Percentiles rank a stretch among this genome's conserved stretches.
These are phyloP conservation scores for Trametes cubensis DNA, from an alignment of 768 basidiomycete species.

Conservation along the genomic window DNA sequence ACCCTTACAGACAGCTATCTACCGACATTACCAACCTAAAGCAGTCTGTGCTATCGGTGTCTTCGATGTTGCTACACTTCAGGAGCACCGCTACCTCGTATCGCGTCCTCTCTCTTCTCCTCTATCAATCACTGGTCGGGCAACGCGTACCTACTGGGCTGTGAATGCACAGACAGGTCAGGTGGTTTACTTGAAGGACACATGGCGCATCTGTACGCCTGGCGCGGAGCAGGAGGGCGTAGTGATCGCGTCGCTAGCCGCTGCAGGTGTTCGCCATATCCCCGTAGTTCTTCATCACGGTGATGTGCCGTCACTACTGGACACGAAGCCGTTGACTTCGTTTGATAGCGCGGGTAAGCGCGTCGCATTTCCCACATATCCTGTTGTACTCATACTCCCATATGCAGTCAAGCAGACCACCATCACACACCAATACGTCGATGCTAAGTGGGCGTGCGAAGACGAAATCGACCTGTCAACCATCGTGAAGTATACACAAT, in stretches of 20 bases:
- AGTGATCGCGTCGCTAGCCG: not conserved
- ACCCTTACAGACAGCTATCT: not conserved
- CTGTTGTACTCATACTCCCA: too few relatives aligned
- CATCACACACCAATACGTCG: too few relatives aligned
- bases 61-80: not conserved
- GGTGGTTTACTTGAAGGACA: not conserved
- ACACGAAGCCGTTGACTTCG: not conserved
- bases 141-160: constrained; percentile 20
- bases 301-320: not conserved
- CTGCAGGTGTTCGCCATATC: not conserved
- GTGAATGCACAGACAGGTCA: not conserved
- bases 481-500: too few relatives aligned
- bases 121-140: not conserved
- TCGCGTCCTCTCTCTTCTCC: constrained; percentile 13
- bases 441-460: too few relatives aligned
- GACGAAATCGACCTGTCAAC: too few relatives aligned
- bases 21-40: constrained; percentile 10
- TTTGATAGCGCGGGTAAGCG: not conserved
- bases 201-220: not conserved
- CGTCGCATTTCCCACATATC: too few relatives aligned
- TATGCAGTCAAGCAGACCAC: too few relatives aligned
- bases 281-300: constrained; percentile 7
- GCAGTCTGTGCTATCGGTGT: not conserved
- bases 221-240: not conserved
- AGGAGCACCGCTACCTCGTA: not conserved